Evolutionary conservation across 495 filamentous ascomycete genomes (phyloP), one percentile per base, ranked within the genome.

Genomic region (Annulohypoxylon moriforme): DNA sequence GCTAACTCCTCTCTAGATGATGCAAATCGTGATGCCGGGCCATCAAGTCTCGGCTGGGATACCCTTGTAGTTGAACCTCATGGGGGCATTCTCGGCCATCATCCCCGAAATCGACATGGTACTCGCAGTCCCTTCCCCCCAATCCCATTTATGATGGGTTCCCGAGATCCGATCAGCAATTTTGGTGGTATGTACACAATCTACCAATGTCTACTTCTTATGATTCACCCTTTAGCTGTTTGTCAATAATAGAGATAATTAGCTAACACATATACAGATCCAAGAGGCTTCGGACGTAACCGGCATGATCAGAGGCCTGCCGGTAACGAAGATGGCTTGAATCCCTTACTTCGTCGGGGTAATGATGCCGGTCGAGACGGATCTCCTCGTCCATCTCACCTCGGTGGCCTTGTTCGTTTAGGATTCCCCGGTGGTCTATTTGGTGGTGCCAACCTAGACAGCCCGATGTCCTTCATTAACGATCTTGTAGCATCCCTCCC

Each of bases 301-400:
- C 73, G 75, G 24, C 68, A 68, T 31, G 71, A 80, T 58, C 63
- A 64, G n/a, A 70, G 77, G 27, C 60, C 74, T 4, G 52, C 70
- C 47, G 58, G 66, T 13, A 85, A 84, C 44, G 93, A 97, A 72
- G 93, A 97, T 73, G 93, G 93, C 16, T 84, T 86, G 3, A 97
- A 97, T 75, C 94, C 94, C 53, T 84, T 97, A 13, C 87, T 94
- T 22, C 83, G 85, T 44, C 81, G 80, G 31, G 61, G 61, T 14
- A 76, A 74, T 44, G 74, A 76, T 24, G 24, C 72, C 14, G 76
- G 66, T 31, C 78, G 79, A 68, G 84, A 86, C 44, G 63, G 68
- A 20, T 73, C 79, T 16, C 75, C 77, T 20, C 84, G 81, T 10
- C 74, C 66, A 24, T 55, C 58, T 24, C 66, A 73, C 42, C 61